Conservation (phyloP, 2,329 filamentous ascomycete genomes). For the Mollisiaceae sp. region DNA sequence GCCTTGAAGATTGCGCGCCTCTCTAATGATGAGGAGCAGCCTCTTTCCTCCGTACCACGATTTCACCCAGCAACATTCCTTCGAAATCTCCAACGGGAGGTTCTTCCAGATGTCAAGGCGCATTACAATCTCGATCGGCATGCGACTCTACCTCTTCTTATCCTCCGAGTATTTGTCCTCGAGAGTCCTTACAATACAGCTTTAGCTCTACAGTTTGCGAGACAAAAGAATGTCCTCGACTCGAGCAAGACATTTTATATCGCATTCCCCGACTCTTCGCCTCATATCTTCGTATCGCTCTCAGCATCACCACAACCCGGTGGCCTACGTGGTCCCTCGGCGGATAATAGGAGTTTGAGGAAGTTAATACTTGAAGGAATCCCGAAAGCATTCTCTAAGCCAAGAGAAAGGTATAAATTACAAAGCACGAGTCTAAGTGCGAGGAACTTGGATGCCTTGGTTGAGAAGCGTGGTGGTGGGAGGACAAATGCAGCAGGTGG, state of each 20-base stretch:
- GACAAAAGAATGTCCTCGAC: conserved; percentile 53
- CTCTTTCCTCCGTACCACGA: conserved; percentile 63
- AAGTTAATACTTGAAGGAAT: conserved; percentile 78
- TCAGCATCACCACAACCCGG: conserved; percentile 45
- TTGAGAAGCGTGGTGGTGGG: conserved; percentile 71
- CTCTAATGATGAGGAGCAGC: conserved; percentile 45
- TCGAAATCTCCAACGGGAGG: conserved; percentile 73
- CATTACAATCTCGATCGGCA: conserved; percentile 83
- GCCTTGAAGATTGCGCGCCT: conserved; percentile 64
- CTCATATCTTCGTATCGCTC: conserved; percentile 71
- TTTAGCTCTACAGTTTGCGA: conserved; percentile 49
- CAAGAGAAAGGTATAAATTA: conserved; percentile 73
- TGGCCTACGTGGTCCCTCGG: conserved; percentile 36
- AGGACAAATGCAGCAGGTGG: conserved; percentile 75
- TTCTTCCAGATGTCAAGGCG: conserved; percentile 80
- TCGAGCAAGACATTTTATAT: conserved; percentile 76
- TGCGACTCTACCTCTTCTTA: conserved; percentile 67
- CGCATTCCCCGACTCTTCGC: conserved; percentile 81
- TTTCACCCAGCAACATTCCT: conserved; percentile 84
- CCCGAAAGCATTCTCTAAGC: conserved; percentile 79
- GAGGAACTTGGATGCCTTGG: conserved; percentile 71
- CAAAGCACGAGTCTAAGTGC: conserved; percentile 71
- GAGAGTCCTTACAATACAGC: conserved; percentile 79
- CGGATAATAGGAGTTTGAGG: conserved; percentile 67
- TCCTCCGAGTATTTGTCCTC: conserved; percentile 79